Evolutionary conservation across 345 rosid genomes (phyloP).

Genomic region (Luvunga scandens): DNA sequence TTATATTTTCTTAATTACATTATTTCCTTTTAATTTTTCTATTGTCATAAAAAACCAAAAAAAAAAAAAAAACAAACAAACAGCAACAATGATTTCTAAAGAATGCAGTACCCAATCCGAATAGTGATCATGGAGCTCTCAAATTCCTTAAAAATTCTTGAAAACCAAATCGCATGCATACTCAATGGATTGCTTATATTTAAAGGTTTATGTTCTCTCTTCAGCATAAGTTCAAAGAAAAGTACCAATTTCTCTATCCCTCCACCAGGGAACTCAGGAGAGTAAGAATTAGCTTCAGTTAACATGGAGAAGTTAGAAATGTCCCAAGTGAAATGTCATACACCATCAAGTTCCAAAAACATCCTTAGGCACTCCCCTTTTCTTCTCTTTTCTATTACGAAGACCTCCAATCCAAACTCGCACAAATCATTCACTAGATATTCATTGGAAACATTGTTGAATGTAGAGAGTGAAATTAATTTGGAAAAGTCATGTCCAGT

Average conservation of each 20-base stretch:
- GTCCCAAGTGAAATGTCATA: neutral
- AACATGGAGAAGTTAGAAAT: neutral
- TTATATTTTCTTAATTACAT: too few species aligned
- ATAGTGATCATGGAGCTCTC: too few species aligned
- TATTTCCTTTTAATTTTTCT: too few species aligned
- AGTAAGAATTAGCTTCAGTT: neutral
- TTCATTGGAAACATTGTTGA: constrained; percentile 12
- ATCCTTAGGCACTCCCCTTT: neutral
- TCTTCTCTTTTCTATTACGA: neutral
- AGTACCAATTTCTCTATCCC: neutral
- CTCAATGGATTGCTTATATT: too few species aligned
- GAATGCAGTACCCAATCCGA: too few species aligned
- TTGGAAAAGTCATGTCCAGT: neutral
- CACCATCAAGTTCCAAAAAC: neutral
- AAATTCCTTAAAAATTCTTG: too few species aligned
- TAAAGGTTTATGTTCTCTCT: too few species aligned
- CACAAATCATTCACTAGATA: constrained; percentile 12
- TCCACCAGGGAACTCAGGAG: neutral
- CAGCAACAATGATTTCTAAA: too few species aligned
- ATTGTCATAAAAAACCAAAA: too few species aligned
- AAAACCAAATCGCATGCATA: too few species aligned
- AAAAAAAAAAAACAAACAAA: too few species aligned
- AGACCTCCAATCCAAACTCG: constrained; percentile 14
- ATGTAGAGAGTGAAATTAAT: neutral
- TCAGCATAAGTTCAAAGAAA: too few species aligned